phyloP scores from a whole-genome alignment of 2,329 filamentous ascomycete genomes.

The Neonectria ditissima region DNA sequence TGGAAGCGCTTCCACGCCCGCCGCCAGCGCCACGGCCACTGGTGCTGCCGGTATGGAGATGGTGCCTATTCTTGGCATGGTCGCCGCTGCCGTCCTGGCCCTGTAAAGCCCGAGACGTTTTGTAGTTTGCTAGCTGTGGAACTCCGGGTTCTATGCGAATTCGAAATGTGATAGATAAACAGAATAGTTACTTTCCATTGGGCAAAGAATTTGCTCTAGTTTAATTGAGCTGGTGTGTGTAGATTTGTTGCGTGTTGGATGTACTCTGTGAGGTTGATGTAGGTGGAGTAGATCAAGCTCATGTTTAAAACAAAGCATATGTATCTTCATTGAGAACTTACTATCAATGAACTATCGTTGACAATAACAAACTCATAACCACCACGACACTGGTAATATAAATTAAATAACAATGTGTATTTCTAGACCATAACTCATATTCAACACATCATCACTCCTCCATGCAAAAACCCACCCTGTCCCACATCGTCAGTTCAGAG shows the following conservation, averaged over 20 bases:
- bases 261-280: neutral
- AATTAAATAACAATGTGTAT: too few relatives aligned
- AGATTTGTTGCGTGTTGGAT: neutral
- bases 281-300: neutral
- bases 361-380: too few relatives aligned
- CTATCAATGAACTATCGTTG: too few relatives aligned
- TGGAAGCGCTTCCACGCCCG: conserved; percentile 7
- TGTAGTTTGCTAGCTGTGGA: neutral
- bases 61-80: conserved; percentile 38
- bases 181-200: conserved; percentile 10
- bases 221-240: neutral
- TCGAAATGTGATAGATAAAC: neutral
- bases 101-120: conserved; percentile 25
- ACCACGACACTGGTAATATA: too few relatives aligned
- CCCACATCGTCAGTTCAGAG: conserved; percentile 6
- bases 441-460: too few relatives aligned
- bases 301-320: neutral
- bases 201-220: neutral
- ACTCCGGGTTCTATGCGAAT: neutral
- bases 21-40: conserved; percentile 18
- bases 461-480: neutral
- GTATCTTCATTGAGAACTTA: neutral
- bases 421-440: too few relatives aligned
- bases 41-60: conserved; percentile 33
- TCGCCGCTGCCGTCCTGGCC: conserved; percentile 39